Conservation (phyloP, 257 asterid genomes). For the Salvia rosmarinus region DNA sequence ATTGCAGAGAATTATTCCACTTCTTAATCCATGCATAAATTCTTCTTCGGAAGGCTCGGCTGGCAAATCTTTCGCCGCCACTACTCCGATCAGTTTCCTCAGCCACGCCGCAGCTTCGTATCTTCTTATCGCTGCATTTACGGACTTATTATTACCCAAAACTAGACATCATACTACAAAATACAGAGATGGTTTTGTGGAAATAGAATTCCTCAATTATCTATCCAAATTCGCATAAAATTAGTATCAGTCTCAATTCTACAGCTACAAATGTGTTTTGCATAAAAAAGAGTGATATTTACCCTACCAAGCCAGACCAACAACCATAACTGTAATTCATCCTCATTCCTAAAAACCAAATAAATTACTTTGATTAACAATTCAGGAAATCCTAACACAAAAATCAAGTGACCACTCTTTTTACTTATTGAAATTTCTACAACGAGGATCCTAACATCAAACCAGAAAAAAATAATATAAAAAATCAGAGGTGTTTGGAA, state of each 20-base stretch:
- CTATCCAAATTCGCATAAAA: constrained; percentile 5
- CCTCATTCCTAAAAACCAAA: not conserved
- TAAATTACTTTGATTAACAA: not conserved
- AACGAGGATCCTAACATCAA: not conserved
- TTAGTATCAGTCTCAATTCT: not conserved
- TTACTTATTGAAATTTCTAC: not conserved
- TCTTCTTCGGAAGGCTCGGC: constrained; percentile 98
- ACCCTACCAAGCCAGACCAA: constrained; percentile 24
- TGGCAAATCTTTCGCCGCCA: constrained; percentile 88
- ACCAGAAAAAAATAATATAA: not conserved
- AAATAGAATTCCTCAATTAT: not conserved
- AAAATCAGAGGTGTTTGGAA: not conserved
- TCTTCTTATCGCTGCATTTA: constrained; percentile 70
- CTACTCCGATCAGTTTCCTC: constrained; percentile 87
- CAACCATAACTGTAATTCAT: not conserved
- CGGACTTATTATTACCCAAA: constrained; percentile 25
- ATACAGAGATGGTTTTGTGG: not conserved
- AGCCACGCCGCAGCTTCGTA: constrained; percentile 91
- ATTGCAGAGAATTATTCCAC: constrained; percentile 92
- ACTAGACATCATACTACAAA: constrained; percentile 9
- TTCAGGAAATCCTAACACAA: no score
- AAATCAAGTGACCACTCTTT: not conserved
- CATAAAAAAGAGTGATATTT: constrained; percentile 10
- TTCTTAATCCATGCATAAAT: constrained; percentile 82
- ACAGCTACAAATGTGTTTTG: not conserved